Base-by-base conservation (phyloP, 1,284 basidiomycete species). In the Moesziomyces sp. region DNA sequence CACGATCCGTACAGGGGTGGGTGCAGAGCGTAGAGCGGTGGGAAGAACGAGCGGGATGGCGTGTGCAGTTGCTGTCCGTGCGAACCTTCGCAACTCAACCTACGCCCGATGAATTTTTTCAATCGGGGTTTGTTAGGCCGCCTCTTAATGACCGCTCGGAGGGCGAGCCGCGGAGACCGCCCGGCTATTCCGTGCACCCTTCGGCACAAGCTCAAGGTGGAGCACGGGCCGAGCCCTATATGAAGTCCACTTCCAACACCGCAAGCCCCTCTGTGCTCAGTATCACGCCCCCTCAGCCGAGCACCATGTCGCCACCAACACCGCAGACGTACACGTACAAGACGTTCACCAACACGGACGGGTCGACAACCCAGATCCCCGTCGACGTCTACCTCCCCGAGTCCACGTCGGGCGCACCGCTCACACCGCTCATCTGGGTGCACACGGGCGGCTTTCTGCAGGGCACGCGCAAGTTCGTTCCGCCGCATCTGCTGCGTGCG, bases 371-470 rank as follows among this genome's bases (percentile, higher is more conserved):
- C 23, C 10, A 47, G 28, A 76, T 78, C 51, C 69, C 69, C 14
- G 59, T 76, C 43, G 76, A 78, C 59, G 65, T 78, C 44, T 78
- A 78, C 54, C 38, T 75, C 45, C 73, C 76, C 28, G 56, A 51
- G 23, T 59, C 44, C 14, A 38, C n/a, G 21, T 43, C 24, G 48
- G 26, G 14, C 26, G 59, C 35, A 46, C 57, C 58, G n/a, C 53
- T 64, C 30, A 69, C 53, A 8, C 76, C 74, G 8, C 58, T 78
- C 21, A 63, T 78, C 11, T 78, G 76, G 76, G 42, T 78, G 0
- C 76, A 78, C 54, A 76, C 74, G 1, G 76, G 76, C 16, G 76
- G 76, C 16, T 71, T 78, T 24, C 46, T 78, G 46, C 69, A 74
- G 46, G 76, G 76, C n/a, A 78, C 74, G 5, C 59, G 76, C 49